A percentile compares a stretch with the other conserved stretches of the same genome.
phyloP scores from a whole-genome alignment of 1,284 basidiomycete species.

The Apiotrichum siamense region DNA sequence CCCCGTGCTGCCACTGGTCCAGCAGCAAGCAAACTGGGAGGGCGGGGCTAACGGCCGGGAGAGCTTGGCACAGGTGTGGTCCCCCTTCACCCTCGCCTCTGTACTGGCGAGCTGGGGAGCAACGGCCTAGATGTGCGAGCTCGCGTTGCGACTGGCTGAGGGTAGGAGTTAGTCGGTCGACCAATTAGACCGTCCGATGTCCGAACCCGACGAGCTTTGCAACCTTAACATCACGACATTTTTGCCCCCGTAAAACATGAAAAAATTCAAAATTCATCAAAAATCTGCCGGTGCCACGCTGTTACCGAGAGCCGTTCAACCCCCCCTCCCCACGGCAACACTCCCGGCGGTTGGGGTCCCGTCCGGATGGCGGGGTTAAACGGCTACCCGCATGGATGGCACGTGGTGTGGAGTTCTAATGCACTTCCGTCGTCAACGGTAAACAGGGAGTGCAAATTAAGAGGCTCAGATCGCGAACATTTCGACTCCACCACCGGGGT shows the following conservation, averaged over 20 bases:
- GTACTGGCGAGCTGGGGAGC: neutral
- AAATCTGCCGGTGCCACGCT: neutral
- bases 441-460: too few species aligned
- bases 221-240: neutral
- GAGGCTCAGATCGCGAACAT: neutral
- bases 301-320: too few species aligned
- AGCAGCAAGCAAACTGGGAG: neutral
- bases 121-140: too few species aligned
- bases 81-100: too few species aligned
- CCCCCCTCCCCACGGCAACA: too few species aligned
- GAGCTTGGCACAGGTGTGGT: too few species aligned
- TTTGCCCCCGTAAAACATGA: neutral
- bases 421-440: too few species aligned
- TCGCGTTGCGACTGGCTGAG: too few species aligned
- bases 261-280: neutral
- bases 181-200: neutral
- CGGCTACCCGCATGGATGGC: neutral
- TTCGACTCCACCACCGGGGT: neutral
- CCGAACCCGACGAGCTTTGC: neutral
- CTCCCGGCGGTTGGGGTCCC: too few species aligned
- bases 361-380: too few species aligned
- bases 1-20: neutral
- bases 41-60: neutral
- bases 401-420: neutral
- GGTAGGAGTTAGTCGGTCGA: conserved; percentile 1